These are phyloP conservation scores for Trametes polyzona DNA, from an alignment of 1,284 basidiomycete genomes.

Conservation along the genomic window DNA sequence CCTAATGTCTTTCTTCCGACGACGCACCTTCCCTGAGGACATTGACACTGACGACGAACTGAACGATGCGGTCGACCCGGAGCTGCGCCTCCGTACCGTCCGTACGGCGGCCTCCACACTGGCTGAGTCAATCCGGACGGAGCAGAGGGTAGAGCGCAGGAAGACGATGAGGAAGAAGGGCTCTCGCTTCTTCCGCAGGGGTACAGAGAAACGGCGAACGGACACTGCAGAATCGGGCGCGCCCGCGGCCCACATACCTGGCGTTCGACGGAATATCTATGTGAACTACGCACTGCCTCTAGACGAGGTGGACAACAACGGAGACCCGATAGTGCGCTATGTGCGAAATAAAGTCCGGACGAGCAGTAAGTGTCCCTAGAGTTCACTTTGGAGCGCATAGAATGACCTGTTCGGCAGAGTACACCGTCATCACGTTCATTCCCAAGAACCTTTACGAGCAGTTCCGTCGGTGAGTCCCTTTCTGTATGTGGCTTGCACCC, in stretches of 20 bases:
- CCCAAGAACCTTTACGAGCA: conserved; percentile 96
- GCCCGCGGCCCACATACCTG: conserved; percentile 43
- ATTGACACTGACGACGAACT: conserved; percentile 62
- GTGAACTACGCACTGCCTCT: conserved; percentile 74
- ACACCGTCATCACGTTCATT: conserved; percentile 89
- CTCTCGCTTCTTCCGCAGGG: conserved; percentile 58
- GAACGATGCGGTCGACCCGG: conserved; percentile 74
- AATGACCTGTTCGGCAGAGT: conserved; percentile 59
- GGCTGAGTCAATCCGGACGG: conserved; percentile 81
- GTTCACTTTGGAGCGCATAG: neutral
- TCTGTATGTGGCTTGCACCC: neutral
- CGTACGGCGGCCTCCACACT: conserved; percentile 88
- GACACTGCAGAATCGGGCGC: conserved; percentile 28
- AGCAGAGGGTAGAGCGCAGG: conserved; percentile 70
- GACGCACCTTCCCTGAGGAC: conserved; percentile 38
- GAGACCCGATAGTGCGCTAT: conserved; percentile 82
- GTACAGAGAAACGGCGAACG: conserved; percentile 50
- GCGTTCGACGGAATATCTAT: conserved; percentile 76
- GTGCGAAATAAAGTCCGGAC: conserved; percentile 95
- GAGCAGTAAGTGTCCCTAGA: conserved; percentile 65
- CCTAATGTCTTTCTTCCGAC: conserved; percentile 34
- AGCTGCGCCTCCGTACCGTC: conserved; percentile 84
- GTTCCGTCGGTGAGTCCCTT: conserved; percentile 70
- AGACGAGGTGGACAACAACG: conserved; percentile 67
- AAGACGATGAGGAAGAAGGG: conserved; percentile 60